Evolutionary conservation across 371 early-diverging fungal genomes (phyloP), one percentile per base, ranked within the genome.

Genomic region (Amoeboaphelidium protococcarum): DNA sequence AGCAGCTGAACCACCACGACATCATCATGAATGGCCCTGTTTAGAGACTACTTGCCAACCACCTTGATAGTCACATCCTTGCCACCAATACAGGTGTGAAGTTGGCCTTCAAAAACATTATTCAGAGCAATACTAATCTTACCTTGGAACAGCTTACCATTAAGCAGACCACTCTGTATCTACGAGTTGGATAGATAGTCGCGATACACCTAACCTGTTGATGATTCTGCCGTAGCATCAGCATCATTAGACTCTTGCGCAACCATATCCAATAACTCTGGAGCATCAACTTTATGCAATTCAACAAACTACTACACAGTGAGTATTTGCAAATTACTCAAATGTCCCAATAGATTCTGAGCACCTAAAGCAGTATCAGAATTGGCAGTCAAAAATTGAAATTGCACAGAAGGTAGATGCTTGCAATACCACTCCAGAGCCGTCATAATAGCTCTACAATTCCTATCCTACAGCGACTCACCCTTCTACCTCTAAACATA

Each of bases 21-120:
- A 59, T 92, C 94, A 13, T 90, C 94, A 44, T 91, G 81, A 22
- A 89, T 70, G 41, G 77, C 80, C 23, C 96, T 76, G 54, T 91
- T 95, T 66, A 91, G 65, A 52, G 80, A 55, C 41, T 64, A 62
- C 2, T 89, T 71, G 26, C 94, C 94, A 1, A 78, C 47, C 41
- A 95, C 74, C 49, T 74, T 68, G 21, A 95, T 65, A 0, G 71
- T 71, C 23, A 59, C 62, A 40, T 75, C 74, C 45, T 69, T 69
- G 37, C 80, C 84, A 46, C 81, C 70, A 2, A 82, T 67, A 41
- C 67, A 68, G 1, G 79, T 74, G 41, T 69, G 65, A 16, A 92
- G 70, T 13, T 76, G 72, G 12, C 83, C 88, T 68, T 89, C 89
- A 46, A 81, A 58, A 49, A 74, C 80, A 53, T 91, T 90, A 63